These are phyloP conservation scores for Brasenia schreberi DNA, from an alignment of 164 flowering plant species.

Conservation along the genomic window DNA sequence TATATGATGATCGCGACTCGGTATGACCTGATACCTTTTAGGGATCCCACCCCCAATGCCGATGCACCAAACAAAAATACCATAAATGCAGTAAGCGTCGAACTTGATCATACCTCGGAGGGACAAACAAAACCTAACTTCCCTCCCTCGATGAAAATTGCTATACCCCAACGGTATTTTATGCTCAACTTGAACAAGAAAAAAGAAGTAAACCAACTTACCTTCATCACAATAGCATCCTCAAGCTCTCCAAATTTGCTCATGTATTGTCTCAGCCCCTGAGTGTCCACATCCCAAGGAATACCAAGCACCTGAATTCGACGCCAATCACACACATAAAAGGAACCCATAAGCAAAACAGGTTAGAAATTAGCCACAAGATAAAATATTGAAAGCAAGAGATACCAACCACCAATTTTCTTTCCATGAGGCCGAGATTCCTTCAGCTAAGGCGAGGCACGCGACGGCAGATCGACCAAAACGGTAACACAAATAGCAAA, in stretches of 20 bases:
- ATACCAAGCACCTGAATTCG: conserved; percentile 60
- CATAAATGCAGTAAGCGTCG: no score
- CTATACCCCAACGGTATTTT: no score
- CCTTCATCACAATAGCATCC: conserved; percentile 90
- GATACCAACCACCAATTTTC: conserved; percentile 63
- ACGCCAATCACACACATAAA: conserved; percentile 1
- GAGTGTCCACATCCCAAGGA: conserved; percentile 81
- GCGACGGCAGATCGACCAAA: background rate
- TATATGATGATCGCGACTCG: no score
- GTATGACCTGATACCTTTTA: no score
- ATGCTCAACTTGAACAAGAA: no score
- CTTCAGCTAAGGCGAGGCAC: background rate
- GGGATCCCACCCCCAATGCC: no score
- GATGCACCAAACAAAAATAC: no score
- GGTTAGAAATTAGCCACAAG: background rate
- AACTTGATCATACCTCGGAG: no score
- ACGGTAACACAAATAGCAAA: background rate
- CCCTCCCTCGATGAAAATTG: no score
- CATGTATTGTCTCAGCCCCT: conserved; percentile 67
- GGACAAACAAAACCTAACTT: no score
- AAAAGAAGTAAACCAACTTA: conserved; percentile 5
- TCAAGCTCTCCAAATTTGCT: conserved; percentile 76
- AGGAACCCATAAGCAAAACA: background rate
- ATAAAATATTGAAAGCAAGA: background rate
- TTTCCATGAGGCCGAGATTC: conserved; percentile 27